These are phyloP conservation scores for Flaveria brownii DNA, from an alignment of 129 eudicot genomes.

Conservation along the genomic window DNA sequence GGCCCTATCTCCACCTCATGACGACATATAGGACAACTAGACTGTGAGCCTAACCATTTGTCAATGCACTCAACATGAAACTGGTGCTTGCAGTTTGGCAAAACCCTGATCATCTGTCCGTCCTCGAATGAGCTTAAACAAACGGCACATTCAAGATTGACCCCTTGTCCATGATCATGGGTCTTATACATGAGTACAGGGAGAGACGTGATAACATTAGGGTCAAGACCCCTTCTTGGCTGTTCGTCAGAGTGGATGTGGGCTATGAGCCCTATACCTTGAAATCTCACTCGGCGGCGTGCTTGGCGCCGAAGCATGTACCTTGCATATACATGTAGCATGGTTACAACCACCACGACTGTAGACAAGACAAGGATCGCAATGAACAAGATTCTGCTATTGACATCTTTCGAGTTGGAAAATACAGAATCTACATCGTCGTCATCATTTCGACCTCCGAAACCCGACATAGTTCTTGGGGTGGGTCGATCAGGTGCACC, in stretches of 20 bases:
- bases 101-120: slow-evolving; percentile 47
- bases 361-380: slow-evolving; percentile 57
- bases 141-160: slow-evolving; percentile 55
- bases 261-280: slow-evolving; percentile 30
- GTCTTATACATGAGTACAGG: slow-evolving; percentile 47
- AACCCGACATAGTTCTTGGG: slow-evolving; percentile 19
- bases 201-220: slow-evolving; percentile 46
- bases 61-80: slow-evolving; percentile 73
- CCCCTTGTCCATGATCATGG: slow-evolving; percentile 1
- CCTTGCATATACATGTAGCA: slow-evolving; percentile 68
- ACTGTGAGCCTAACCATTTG: slow-evolving; percentile 55
- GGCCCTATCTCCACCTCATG: slow-evolving; percentile 48
- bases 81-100: slow-evolving; percentile 61
- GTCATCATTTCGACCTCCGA: slow-evolving; percentile 1
- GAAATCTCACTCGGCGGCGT: slow-evolving; percentile 42
- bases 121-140: slow-evolving; percentile 56
- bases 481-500: slow-evolving; percentile 16
- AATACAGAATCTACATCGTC: slow-evolving; percentile 3
- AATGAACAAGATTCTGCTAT: slow-evolving; percentile 53
- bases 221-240: slow-evolving; percentile 62
- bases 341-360: slow-evolving; percentile 56
- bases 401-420: slow-evolving; percentile 21
- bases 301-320: slow-evolving; percentile 62
- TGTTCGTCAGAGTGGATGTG: slow-evolving; percentile 30
- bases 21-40: slow-evolving; percentile 75